These are phyloP conservation scores for Penicillium sp. DNA, from an alignment of 2,329 filamentous ascomycete genomes.

Conservation along the genomic window DNA sequence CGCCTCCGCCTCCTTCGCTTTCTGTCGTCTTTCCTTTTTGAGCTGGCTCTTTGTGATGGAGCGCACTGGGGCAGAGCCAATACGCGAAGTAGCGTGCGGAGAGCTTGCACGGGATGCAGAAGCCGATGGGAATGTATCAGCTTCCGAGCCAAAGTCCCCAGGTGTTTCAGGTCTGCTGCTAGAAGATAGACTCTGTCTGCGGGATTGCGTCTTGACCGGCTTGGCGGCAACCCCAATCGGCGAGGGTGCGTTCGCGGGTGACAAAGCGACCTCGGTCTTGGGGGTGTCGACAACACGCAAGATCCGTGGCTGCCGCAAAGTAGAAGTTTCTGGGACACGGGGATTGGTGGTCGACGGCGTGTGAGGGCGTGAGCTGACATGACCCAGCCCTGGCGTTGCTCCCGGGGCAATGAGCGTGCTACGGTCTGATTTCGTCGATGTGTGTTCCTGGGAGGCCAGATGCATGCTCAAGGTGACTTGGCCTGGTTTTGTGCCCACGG, in stretches of 20 bases:
- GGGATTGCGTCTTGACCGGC: conserved; percentile 27
- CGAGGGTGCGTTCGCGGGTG: conserved; percentile 28
- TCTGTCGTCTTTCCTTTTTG: conserved; percentile 53
- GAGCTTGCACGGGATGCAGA: conserved; percentile 57
- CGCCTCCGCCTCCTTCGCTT: conserved; percentile 42
- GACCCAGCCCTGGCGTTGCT: conserved; percentile 24
- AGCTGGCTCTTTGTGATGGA: conserved; percentile 57
- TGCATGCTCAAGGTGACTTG: conserved; percentile 32
- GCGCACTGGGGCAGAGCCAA: conserved; percentile 55
- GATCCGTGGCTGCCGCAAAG: conserved; percentile 44
- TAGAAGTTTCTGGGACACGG: conserved; percentile 35
- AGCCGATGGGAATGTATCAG: conserved; percentile 52
- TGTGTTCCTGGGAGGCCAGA: conserved; percentile 15
- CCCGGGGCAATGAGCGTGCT: conserved; percentile 16
- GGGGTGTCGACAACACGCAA: conserved; percentile 53
- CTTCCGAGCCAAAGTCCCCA: conserved; percentile 54
- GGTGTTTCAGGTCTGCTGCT: conserved; percentile 56
- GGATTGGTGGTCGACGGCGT: conserved; percentile 39
- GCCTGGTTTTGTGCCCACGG: conserved; percentile 21
- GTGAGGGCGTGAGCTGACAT: conserved; percentile 45
- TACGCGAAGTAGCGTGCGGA: conserved; percentile 45
- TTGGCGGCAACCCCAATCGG: conserved; percentile 25
- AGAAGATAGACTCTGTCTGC: conserved; percentile 46
- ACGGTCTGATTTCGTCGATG: conserved; percentile 22
- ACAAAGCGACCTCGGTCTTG: conserved; percentile 42